These are phyloP conservation scores for Xanthoconium purpureum DNA, from an alignment of 768 basidiomycete species.

Conservation along the genomic window DNA sequence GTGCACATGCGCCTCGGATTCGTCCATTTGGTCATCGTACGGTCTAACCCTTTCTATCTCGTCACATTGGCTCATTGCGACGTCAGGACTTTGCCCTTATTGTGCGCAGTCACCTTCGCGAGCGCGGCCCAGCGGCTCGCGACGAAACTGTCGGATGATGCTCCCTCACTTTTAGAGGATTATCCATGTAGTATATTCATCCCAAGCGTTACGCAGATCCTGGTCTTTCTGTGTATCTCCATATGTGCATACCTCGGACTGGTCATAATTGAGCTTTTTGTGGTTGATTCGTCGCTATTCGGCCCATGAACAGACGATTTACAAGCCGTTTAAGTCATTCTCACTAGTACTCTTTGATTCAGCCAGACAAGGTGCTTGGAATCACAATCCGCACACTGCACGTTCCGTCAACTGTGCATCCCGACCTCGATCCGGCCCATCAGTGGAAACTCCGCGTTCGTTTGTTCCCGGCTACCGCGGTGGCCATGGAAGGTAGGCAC, in stretches of 20 bases:
- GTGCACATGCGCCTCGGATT: conserved; percentile 10
- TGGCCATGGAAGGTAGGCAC: conserved; percentile 30
- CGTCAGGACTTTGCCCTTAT: conserved; percentile 24
- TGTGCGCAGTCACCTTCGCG: conserved; percentile 12
- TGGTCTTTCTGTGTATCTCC: conserved; percentile 6
- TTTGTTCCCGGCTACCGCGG: conserved; percentile 32
- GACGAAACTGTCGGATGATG: background rate
- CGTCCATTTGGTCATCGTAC: conserved; percentile 23
- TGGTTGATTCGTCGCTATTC: conserved; percentile 1
- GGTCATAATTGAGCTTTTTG: conserved; percentile 11
- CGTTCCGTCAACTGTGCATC: background rate
- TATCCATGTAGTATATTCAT: background rate
- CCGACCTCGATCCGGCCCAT: conserved; percentile 15
- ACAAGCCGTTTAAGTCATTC: conserved; percentile 11
- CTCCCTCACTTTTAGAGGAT: background rate
- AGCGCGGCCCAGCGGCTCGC: background rate
- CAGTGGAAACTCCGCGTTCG: conserved; percentile 31
- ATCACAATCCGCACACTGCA: background rate
- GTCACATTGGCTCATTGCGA: conserved; percentile 1
- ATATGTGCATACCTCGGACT: conserved; percentile 4
- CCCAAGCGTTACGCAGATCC: background rate
- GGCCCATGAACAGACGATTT: background rate
- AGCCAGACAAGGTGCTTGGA: background rate
- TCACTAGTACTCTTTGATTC: background rate
- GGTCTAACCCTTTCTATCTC: background rate